Evolutionary conservation across 164 flowering plant species (phyloP).

Genomic region (Litsea cubeba): DNA sequence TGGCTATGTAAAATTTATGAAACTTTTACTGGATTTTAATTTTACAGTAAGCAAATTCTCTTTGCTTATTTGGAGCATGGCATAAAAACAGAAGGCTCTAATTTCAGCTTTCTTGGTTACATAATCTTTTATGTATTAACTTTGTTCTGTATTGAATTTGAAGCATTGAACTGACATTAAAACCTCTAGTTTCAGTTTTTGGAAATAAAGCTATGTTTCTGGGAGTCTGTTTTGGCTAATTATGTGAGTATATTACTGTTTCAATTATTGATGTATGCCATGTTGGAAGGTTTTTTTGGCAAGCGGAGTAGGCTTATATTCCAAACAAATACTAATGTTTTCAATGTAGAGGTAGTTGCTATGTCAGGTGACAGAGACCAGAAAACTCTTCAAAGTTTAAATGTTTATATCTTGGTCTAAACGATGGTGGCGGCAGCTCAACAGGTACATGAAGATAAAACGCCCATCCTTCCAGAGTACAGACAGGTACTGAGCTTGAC

Average conservation of each 20-base stretch:
- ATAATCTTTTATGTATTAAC: neutral
- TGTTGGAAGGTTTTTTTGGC: neutral
- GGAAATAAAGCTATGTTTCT: neutral
- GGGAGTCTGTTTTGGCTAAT: neutral
- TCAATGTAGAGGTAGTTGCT: neutral
- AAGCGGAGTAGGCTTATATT: too few relatives aligned
- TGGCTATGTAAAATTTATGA: neutral
- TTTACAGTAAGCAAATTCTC: neutral
- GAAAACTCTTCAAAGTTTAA: neutral
- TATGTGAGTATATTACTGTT: neutral
- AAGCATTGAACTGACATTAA: neutral
- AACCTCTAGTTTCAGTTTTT: neutral
- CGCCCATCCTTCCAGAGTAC: neutral
- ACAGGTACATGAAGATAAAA: neutral
- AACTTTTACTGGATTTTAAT: neutral
- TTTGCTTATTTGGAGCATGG: neutral
- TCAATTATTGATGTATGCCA: neutral
- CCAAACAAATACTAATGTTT: neutral
- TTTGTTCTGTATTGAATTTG: neutral
- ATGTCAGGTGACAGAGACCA: neutral
- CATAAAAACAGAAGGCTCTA: neutral
- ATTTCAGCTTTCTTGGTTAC: neutral
- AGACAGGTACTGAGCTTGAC: neutral
- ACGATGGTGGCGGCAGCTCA: neutral
- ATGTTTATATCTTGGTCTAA: neutral